Conservation (phyloP, 306 rosid genomes). For the Cicer chorassanicum region DNA sequence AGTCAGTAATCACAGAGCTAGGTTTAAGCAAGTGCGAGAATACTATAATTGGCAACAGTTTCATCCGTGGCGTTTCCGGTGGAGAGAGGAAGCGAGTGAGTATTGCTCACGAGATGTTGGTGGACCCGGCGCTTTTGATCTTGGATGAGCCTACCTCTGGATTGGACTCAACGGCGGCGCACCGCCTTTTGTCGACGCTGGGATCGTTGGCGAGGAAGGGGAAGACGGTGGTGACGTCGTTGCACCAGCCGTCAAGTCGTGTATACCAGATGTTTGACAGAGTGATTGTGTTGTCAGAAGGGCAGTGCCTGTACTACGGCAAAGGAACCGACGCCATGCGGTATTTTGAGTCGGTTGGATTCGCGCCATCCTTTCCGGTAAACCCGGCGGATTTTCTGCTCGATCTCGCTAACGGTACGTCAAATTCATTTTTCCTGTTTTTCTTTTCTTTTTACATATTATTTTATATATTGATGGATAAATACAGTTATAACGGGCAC, state of each 20-base stretch:
- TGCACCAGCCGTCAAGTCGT: constrained; percentile 92
- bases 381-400: constrained; percentile 95
- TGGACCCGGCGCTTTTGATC: constrained; percentile 70
- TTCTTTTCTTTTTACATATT: too few relatives aligned
- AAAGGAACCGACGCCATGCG: constrained; percentile 65
- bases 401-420: constrained; percentile 94
- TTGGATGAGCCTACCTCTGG: constrained; percentile 95
- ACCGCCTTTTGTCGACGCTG: constrained; percentile 61
- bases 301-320: constrained; percentile 70
- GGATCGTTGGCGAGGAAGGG: constrained; percentile 72
- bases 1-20: constrained; percentile 67
- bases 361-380: constrained; percentile 75
- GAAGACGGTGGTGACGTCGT: constrained; percentile 75
- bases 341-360: constrained; percentile 74
- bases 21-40: constrained; percentile 73
- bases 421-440: not conserved
- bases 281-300: constrained; percentile 71
- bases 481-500: not conserved
- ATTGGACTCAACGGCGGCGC: constrained; percentile 84
- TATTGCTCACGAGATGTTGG: constrained; percentile 83
- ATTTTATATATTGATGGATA: not conserved
- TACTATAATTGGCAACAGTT: constrained; percentile 80
- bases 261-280: constrained; percentile 77
- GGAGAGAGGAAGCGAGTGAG: constrained; percentile 92
- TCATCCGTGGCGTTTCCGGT: constrained; percentile 83